Conservation (phyloP, 345 rosid genomes). For the Ceriops zippeliana region DNA sequence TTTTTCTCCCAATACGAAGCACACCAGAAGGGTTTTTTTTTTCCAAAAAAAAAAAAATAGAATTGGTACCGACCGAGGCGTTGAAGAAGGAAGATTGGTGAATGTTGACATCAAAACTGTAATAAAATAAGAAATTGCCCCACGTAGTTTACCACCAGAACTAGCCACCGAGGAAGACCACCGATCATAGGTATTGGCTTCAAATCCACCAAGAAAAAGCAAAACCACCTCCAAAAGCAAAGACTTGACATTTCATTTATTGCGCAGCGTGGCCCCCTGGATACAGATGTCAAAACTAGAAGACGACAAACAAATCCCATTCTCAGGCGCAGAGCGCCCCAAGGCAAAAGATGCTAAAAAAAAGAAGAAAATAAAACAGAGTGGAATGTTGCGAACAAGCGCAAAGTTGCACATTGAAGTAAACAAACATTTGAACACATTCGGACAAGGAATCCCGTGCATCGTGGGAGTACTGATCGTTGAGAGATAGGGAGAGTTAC, state of each 20-base stretch:
- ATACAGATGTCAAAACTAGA: background rate
- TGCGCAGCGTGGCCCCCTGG: conserved; percentile 4
- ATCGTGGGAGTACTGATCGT: too few relatives aligned
- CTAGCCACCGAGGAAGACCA: background rate
- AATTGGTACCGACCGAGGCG: background rate
- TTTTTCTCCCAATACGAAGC: too few relatives aligned
- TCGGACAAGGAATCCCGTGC: too few relatives aligned
- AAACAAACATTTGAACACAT: too few relatives aligned
- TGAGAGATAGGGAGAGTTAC: too few relatives aligned
- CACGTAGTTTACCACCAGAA: background rate
- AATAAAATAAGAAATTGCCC: background rate
- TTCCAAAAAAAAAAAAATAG: too few relatives aligned
- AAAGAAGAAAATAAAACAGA: too few relatives aligned
- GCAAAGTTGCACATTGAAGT: too few relatives aligned
- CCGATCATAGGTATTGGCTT: background rate
- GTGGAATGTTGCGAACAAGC: too few relatives aligned
- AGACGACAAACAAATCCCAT: background rate
- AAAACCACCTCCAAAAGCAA: background rate
- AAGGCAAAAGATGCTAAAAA: too few relatives aligned
- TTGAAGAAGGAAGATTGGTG: background rate
- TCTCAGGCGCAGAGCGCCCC: background rate
- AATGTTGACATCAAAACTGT: background rate
- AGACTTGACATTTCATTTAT: conserved; percentile 1
- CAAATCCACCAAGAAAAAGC: background rate
- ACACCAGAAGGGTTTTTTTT: too few relatives aligned